Evolutionary conservation across 176 grass and related monocot genomes (phyloP).

Genomic region (Avena atlantica): DNA sequence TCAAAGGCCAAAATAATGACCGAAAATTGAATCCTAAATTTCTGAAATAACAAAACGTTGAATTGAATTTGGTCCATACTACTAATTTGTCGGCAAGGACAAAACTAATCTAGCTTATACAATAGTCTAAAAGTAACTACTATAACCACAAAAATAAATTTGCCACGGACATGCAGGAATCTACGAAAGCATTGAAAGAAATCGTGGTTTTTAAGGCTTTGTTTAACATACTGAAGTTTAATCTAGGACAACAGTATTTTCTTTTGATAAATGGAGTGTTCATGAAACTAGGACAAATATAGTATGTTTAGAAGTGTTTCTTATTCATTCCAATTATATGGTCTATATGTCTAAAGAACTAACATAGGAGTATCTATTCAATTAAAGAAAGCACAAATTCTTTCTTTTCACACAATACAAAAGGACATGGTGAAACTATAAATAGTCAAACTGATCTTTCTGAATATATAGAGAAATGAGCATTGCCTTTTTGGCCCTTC

Average conservation of each 20-base stretch:
- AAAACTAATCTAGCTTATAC: neutral
- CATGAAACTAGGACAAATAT: neutral
- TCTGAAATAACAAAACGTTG: neutral
- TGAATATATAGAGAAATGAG: constrained; percentile 24
- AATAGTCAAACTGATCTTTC: constrained; percentile 3
- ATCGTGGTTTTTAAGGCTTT: neutral
- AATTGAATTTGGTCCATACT: neutral
- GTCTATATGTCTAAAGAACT: neutral
- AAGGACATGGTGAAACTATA: neutral
- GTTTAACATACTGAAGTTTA: neutral
- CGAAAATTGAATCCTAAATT: neutral
- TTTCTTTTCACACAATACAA: neutral
- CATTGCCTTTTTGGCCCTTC: constrained; percentile 34
- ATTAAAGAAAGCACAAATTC: neutral
- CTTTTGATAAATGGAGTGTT: no score
- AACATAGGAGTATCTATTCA: neutral
- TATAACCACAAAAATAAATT: neutral
- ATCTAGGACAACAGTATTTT: neutral
- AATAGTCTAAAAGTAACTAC: neutral
- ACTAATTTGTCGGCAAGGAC: neutral
- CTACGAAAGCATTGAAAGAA: neutral
- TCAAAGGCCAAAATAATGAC: neutral
- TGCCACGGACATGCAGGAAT: neutral
- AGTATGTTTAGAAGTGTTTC: neutral
- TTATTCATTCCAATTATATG: neutral